Evolutionary conservation across 2,329 filamentous ascomycete genomes (phyloP), one percentile per base, ranked within the genome.

Genomic region (Dactylellina cionopaga): DNA sequence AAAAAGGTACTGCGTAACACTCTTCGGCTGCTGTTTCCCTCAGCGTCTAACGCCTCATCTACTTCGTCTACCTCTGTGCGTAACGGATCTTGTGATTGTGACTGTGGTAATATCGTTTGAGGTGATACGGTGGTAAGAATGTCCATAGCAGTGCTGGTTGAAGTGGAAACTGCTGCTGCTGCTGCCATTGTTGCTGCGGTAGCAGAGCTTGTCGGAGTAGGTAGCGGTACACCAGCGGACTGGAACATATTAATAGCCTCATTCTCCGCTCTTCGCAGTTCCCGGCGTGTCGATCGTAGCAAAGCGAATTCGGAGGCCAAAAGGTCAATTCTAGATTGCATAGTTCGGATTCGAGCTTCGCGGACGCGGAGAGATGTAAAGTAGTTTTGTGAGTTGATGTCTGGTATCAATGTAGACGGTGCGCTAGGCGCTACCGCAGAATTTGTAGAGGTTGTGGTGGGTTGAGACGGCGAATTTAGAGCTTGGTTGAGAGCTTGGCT

Each of bases 311-410:
- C 76, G 7, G 74, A 76, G 9, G 75, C 75, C 13, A 77, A 47
- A 5, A 77, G 72, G 17, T 77, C 75, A 17, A 77, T 77, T 22
- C 76, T 60, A 4, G 72, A 75, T 51, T 77, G 76, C 76, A 77
- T 76, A n/a, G 75, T 76, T 10, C 76, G 47, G 9, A 77, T 56
- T 17, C 76, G 65, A 11, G 76, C 75, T 55, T 77, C 76, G 2
- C 75, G 59, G 15, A 74, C 60, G 19, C 75, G 68, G 13, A 76
- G 62, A 9, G 62, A 66, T 9, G 75, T 72, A 29, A 65, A 59
- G 37, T 72, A 65, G 43, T 60, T 65, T 49, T 71, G 66, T 0
- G 68, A 72, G 31, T 4, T 60, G 22, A 72, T 19, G 7, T 72
- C 68, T 15, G 68, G 68, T 17, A 59, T 15, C 4, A n/a, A 19